These are phyloP conservation scores for Mycosphaerella sp. DNA, from an alignment of 2,329 filamentous ascomycete species.

Conservation along the genomic window DNA sequence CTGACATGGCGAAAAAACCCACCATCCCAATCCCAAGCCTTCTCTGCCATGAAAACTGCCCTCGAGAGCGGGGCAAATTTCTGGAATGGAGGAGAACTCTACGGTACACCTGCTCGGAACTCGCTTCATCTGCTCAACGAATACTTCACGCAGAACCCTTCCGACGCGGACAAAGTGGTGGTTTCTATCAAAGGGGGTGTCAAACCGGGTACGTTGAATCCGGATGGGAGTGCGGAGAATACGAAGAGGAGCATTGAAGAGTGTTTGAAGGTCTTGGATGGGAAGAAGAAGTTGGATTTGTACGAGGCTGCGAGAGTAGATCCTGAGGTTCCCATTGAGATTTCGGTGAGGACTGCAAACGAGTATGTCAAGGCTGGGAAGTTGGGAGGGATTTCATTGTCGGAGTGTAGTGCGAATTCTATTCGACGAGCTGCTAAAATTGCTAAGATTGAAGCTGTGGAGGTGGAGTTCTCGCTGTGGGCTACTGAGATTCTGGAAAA, in stretches of 20 bases:
- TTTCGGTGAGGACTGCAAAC: conserved; percentile 40
- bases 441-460: conserved; percentile 53
- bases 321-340: conserved; percentile 40
- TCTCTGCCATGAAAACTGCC: conserved; percentile 39
- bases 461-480: conserved; percentile 56
- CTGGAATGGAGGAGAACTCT: conserved; percentile 49
- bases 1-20: conserved; percentile 43
- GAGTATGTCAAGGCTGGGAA: conserved; percentile 37
- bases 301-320: conserved; percentile 45
- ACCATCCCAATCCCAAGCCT: conserved; percentile 35
- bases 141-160: conserved; percentile 49
- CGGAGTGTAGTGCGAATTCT: conserved; percentile 42
- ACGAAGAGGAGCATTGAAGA: conserved; percentile 43
- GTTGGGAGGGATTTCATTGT: conserved; percentile 43
- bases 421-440: conserved; percentile 48
- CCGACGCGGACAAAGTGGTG: conserved; percentile 46
- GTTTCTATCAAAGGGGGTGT: conserved; percentile 48
- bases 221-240: conserved; percentile 40
- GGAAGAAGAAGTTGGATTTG: conserved; percentile 46
- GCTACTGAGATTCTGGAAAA: conserved; percentile 53
- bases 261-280: conserved; percentile 41
- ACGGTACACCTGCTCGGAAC: conserved; percentile 43
- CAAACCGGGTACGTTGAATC: conserved; percentile 31
- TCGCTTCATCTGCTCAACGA: conserved; percentile 45
- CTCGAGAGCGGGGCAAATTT: conserved; percentile 38